Percentiles rank a stretch among this genome's conserved stretches.
These are phyloP conservation scores for Actinomucor elegans DNA, from an alignment of 371 early-diverging fungal species.

Conservation along the genomic window DNA sequence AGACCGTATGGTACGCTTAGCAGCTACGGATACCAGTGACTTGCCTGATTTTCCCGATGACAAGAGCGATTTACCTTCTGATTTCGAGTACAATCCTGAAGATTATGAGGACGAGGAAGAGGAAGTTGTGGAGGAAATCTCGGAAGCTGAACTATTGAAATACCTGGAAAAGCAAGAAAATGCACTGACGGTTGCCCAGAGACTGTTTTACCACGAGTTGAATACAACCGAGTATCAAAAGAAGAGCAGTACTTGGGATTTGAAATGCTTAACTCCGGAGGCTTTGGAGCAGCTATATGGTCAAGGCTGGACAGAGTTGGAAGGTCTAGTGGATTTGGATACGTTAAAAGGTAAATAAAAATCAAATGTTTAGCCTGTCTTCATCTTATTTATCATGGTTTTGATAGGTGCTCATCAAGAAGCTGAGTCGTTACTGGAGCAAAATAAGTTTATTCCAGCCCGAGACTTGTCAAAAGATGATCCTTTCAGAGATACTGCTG, in stretches of 20 bases:
- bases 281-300: slow-evolving; percentile 51
- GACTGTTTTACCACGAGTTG: slow-evolving; percentile 50
- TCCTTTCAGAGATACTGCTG: slow-evolving; percentile 58
- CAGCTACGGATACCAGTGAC: slow-evolving; percentile 19
- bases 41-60: slow-evolving; percentile 61
- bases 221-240: slow-evolving; percentile 38
- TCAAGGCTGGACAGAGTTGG: slow-evolving; percentile 54
- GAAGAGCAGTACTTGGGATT: slow-evolving; percentile 17
- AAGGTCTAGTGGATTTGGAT: slow-evolving; percentile 45
- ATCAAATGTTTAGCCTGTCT: background rate
- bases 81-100: slow-evolving; percentile 57
- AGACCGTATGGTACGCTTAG: slow-evolving; percentile 35
- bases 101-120: slow-evolving; percentile 47
- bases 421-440: slow-evolving; percentile 24
- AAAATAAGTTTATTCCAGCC: slow-evolving; percentile 33
- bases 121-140: slow-evolving; percentile 52
- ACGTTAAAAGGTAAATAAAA: slow-evolving; percentile 28
- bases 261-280: slow-evolving; percentile 28
- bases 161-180: slow-evolving; percentile 54
- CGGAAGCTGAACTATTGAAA: slow-evolving; percentile 52
- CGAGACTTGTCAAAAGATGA: slow-evolving; percentile 34
- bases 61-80: slow-evolving; percentile 60
- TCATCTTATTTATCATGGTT: background rate
- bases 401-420: slow-evolving; percentile 33
- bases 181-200: slow-evolving; percentile 45